Evolutionary conservation across 495 filamentous ascomycete genomes (phyloP).

Genomic region (Cercophora sp.): DNA sequence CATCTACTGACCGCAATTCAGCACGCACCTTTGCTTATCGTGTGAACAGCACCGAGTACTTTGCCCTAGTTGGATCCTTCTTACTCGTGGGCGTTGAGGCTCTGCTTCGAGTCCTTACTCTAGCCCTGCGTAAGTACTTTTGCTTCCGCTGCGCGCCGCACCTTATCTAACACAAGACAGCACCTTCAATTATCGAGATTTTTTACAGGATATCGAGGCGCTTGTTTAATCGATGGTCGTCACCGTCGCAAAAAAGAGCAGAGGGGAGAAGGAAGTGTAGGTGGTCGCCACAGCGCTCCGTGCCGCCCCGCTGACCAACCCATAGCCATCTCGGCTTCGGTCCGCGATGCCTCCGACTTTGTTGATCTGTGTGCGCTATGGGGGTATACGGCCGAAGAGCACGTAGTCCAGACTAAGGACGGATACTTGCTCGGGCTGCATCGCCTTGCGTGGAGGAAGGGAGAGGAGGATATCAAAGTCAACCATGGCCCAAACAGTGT

Average conservation of each 20-base stretch:
- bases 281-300: constrained; percentile 20
- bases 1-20: background rate
- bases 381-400: constrained; percentile 90
- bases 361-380: constrained; percentile 84
- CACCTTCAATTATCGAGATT: constrained; percentile 71
- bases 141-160: too few relatives aligned
- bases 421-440: constrained; percentile 92
- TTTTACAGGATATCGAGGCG: constrained; percentile 78
- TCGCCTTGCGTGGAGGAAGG: constrained; percentile 74
- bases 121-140: constrained; percentile 76
- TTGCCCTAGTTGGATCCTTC: constrained; percentile 78
- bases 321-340: constrained; percentile 47
- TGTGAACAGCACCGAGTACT: constrained; percentile 66
- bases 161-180: constrained; percentile 44
- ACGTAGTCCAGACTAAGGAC: constrained; percentile 90
- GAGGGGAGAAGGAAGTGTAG: constrained; percentile 54
- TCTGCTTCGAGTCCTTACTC: constrained; percentile 79
- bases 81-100: constrained; percentile 75
- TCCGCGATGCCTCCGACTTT: constrained; percentile 78
- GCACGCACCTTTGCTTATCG: background rate
- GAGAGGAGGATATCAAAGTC: constrained; percentile 69
- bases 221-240: constrained; percentile 74
- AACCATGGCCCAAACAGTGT: constrained; percentile 68
- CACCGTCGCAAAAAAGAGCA: constrained; percentile 60
- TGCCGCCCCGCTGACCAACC: constrained; percentile 15